Evolutionary conservation across 1,284 basidiomycete species (phyloP).

Genomic region (Naganishia liquefaciens): DNA sequence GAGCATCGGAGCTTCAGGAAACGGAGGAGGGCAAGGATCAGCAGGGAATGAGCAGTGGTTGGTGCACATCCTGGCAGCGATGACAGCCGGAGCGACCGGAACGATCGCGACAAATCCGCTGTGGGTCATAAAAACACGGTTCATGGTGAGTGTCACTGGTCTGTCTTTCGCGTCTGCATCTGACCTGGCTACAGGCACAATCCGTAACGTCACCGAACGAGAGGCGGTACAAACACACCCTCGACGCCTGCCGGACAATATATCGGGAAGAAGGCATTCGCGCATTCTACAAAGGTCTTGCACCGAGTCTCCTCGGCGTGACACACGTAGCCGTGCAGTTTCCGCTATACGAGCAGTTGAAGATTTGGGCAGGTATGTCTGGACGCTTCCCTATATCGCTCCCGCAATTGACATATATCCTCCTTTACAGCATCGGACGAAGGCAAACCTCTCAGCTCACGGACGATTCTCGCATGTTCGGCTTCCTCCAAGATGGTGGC

Average conservation of each 20-base stretch:
- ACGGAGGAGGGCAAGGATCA: slow-evolving; percentile 24
- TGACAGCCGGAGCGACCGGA: slow-evolving; percentile 85
- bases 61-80: slow-evolving; percentile 84
- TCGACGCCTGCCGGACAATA: slow-evolving; percentile 81
- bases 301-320: slow-evolving; percentile 86
- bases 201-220: slow-evolving; percentile 67
- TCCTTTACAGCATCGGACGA: slow-evolving; percentile 53
- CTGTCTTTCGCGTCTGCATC: slow-evolving; percentile 8
- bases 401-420: neutral
- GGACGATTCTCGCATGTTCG: slow-evolving; percentile 79
- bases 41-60: slow-evolving; percentile 38
- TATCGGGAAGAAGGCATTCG: slow-evolving; percentile 77
- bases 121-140: slow-evolving; percentile 96
- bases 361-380: slow-evolving; percentile 73
- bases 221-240: slow-evolving; percentile 76
- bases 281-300: slow-evolving; percentile 87
- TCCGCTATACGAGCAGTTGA: slow-evolving; percentile 89
- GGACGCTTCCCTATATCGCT: slow-evolving; percentile 18
- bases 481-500: slow-evolving; percentile 91
- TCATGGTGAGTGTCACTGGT: slow-evolving; percentile 72
- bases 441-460: slow-evolving; percentile 62
- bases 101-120: slow-evolving; percentile 89
- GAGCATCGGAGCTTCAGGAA: slow-evolving; percentile 13
- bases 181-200: slow-evolving; percentile 43
- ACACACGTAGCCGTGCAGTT: slow-evolving; percentile 92